Conservation (phyloP, 2,329 filamentous ascomycete species). For the Arthrobotrys iridis region DNA sequence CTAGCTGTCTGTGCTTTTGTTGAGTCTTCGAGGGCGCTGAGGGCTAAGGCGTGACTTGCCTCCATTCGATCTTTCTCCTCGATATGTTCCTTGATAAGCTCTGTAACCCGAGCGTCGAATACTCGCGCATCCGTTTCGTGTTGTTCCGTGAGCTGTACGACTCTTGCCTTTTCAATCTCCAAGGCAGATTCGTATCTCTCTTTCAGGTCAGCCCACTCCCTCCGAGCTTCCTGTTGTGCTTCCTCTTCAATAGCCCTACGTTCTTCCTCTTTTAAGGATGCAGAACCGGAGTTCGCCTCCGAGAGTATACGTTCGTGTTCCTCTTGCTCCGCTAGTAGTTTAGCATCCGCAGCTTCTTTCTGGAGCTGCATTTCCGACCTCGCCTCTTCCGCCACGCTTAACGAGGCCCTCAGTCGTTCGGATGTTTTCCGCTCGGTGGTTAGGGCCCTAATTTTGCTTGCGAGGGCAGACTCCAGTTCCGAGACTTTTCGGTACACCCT, state of each 20-base stretch:
- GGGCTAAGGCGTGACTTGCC: background rate
- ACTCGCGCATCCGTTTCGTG: slow-evolving; percentile 24
- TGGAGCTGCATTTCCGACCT: slow-evolving; percentile 22
- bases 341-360: slow-evolving; percentile 23
- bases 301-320: slow-evolving; percentile 13
- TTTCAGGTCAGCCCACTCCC: slow-evolving; percentile 4
- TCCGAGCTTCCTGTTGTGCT: background rate
- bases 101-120: slow-evolving; percentile 26
- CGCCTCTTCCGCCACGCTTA: slow-evolving; percentile 19
- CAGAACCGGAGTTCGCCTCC: slow-evolving; percentile 9
- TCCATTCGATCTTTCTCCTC: slow-evolving; percentile 22
- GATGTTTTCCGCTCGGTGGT: slow-evolving; percentile 44
- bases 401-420: slow-evolving; percentile 30
- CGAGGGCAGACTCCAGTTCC: slow-evolving; percentile 41
- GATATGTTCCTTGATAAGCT: slow-evolving; percentile 29
- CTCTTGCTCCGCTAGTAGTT: slow-evolving; percentile 8
- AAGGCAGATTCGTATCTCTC: slow-evolving; percentile 25
- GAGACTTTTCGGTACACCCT: slow-evolving; percentile 48
- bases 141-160: slow-evolving; percentile 27
- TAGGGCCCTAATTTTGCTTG: slow-evolving; percentile 38
- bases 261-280: background rate
- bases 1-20: slow-evolving; percentile 8
- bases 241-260: slow-evolving; percentile 8
- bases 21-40: slow-evolving; percentile 14
- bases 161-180: slow-evolving; percentile 6